Base-by-base conservation (phyloP, 345 rosid species). In the Acer campestre region DNA sequence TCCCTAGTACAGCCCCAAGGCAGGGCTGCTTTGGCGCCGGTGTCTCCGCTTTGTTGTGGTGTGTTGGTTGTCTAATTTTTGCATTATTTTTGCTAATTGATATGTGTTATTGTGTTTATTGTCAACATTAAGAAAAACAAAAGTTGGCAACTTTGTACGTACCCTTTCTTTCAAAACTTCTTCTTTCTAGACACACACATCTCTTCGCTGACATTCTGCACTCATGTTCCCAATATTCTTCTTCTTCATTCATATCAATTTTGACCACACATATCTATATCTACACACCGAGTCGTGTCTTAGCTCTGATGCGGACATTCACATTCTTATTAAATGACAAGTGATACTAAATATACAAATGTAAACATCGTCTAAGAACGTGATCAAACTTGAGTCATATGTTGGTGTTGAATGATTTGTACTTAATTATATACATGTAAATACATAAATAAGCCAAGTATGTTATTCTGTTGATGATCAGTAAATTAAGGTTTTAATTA, bases 11-110 rank as follows among this genome's bases (percentile, higher is more conserved):
- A 61, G 83, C 83, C 83, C 87, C 90, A 85, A 82, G 86, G 86
- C 88, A 85, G 83, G 82, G 81, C 89, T 80, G 67, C 84, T 87
- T 87, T 81, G 74, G 79, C 92, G 89, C 92, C 92, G 92, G 81
- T 87, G 92, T 89, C 90, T 85, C 87, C 86, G 89, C 88, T 82
- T 72, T 78, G 86, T 73, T 77, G 74, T 72, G 78, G 68, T 7
- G 46, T 42, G 46, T 42, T 42, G 38, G 38, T 77, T 55, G 73
- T 70, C 31, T 25, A 42, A 23, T 42, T 73, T 73, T 73, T 53
- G 55, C 67, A 31, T 31, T 9, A 42, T 61, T 82, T 69, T 42
- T 42, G 61, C 82, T 51, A 63, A 29, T 27, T 80, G 77, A 76
- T 46, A 44, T 8, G 69, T 42, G n/a, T n/a, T n/a, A n/a, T n/a